Base-by-base conservation (phyloP, 2,329 filamentous ascomycete species). In the Leptoxyphium fumago region DNA sequence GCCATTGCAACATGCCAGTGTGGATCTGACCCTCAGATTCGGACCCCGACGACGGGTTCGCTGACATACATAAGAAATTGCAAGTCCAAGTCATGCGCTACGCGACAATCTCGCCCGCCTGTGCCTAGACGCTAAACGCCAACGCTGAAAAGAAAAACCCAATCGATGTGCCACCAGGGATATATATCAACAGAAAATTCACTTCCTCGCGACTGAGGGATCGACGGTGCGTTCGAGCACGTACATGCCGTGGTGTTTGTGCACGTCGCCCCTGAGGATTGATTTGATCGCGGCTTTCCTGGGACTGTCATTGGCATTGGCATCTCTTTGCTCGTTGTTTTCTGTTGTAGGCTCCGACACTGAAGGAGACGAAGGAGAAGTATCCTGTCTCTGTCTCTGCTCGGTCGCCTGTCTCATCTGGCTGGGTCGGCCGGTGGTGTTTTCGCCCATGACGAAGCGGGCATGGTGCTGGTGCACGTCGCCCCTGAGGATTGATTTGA, bases 221-320 rank as follows among this genome's bases (percentile, higher is more conserved):
- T 36, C 32, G 32, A 36, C 32, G 11, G 32, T 13, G 32, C 32
- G 32, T 36, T 47, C 45, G 11, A 45, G 26, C 7, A 38, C 36
- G 39, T 48, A 48, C 21, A 21, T 42, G 18, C 42, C 40, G 39
- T 49, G 38, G 40, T 47, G 43, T 43, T 47, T 45, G 26, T 49
- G 47, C n/a, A 45, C 47, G 26, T 47, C 43, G 36, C 47, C 47
- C 40, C 8, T 45, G 10, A 48, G n/a, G 39, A 48, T 45, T 14
- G 43, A 43, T 29, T 38, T 48, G 15, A 45, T 30, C 4, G 21
- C 21, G 7, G 21, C 21, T 26, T 26, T 26, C 21, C 21, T 26
- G 21, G 21, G 21, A 7, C 21, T 26, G 21, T 26, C 21, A 7
- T 7, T 26, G 21, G 21, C 21, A 4, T 26, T 26, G 21, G 21